Conservation (phyloP, 371 early-diverging fungal species). For the Mortierella sp. region DNA sequence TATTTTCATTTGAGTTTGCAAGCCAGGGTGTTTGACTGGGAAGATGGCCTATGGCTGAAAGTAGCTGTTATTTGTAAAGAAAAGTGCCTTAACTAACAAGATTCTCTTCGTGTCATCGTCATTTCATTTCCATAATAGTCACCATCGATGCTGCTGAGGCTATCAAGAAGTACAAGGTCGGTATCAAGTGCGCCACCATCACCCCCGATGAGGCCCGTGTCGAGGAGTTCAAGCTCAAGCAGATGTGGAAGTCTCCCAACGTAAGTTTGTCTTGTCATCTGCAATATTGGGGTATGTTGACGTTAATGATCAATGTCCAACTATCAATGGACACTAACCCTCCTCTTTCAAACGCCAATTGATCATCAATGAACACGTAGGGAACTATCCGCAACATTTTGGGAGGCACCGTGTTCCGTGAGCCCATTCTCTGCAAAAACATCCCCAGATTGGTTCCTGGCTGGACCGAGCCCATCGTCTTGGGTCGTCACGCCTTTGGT, state of each 20-base stretch:
- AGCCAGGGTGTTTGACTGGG: not conserved
- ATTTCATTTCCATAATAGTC: constrained; percentile 59
- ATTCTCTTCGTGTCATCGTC: not conserved
- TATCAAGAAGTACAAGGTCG: constrained; percentile 94
- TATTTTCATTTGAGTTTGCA: not conserved
- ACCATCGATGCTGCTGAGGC: constrained; percentile 95
- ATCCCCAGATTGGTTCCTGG: constrained; percentile 93
- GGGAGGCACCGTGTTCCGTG: constrained; percentile 96
- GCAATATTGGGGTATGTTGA: not conserved
- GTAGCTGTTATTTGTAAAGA: not conserved
- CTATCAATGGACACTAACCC: not conserved
- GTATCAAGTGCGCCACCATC: constrained; percentile 97
- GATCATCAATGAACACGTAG: not conserved
- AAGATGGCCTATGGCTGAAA: not conserved
- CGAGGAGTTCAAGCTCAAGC: constrained; percentile 92
- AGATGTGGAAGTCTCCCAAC: constrained; percentile 97
- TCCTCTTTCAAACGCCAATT: not conserved
- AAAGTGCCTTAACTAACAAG: not conserved
- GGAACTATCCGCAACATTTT: constrained; percentile 95
- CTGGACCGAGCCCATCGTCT: constrained; percentile 94
- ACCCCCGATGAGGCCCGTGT: constrained; percentile 96
- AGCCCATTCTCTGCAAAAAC: constrained; percentile 91
- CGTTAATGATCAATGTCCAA: too few relatives aligned
- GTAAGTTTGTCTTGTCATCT: constrained; percentile 49
- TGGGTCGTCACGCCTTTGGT: constrained; percentile 96